Evolutionary conservation across 2,329 filamentous ascomycete genomes (phyloP), one percentile per base, ranked within the genome.

Genomic region (Rhynchosporium agropyri): DNA sequence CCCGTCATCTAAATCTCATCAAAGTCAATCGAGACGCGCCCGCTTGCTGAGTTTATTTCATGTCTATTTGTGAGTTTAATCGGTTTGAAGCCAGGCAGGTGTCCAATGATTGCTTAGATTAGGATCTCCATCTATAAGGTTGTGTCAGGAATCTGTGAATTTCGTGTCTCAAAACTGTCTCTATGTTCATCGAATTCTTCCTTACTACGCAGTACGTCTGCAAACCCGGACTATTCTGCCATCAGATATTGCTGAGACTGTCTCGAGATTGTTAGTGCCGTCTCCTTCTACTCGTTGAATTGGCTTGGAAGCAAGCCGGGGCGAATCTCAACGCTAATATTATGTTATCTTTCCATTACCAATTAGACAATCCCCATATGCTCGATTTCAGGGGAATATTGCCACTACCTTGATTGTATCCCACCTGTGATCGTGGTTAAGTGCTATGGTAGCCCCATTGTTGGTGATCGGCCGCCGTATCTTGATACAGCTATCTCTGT

Each of bases 371-470:
- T n/a, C 2, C 36, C n/a, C 6, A 20, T 20, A 20, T 20, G n/a
- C 7, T 36, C n/a, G 28, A 13, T 33, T 36, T 20, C 10, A 13
- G 13, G 36, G 31, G 50, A 13, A 2, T 10, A 26, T 10, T 40
- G 33, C 33, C 50, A 31, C 50, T 20, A 53, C 33, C 36, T 26
- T 53, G n/a, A 29, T 12, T 46, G n/a, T 29, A 49, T 46, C 55
- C 55, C 55, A 58, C 55, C 55, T 58, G 48, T 28, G 43, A n/a
- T 38, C 43, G 20, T 43, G 42, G 55, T 31, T 28, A 58, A 58
- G 55, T 49, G n/a, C 29, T 13, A 5, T 26, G 13, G 36, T 12
- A 15, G 50, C 50, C 33, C 50, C 36, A 53, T 53, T 33, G 33
- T 46, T 58, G 29, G 20, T 20, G 15, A 3, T 49, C 42, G 55